phyloP scores from a whole-genome alignment of 352 stramenopile genomes.

The Globisporangium spinosum region DNA sequence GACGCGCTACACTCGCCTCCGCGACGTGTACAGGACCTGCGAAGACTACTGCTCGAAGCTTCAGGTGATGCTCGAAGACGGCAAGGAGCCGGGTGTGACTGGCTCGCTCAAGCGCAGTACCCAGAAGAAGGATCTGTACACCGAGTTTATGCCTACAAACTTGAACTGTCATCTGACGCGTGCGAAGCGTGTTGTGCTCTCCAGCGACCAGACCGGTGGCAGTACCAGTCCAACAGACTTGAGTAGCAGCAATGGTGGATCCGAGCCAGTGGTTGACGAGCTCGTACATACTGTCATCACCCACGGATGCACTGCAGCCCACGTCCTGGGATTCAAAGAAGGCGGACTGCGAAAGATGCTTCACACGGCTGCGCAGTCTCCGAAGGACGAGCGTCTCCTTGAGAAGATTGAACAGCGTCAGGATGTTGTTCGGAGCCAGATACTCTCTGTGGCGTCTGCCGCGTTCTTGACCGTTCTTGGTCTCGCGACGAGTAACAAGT shows the following conservation, averaged over 20 bases:
- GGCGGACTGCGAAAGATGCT: constrained; percentile 65
- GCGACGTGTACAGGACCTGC: constrained; percentile 57
- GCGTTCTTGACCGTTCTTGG: constrained; percentile 73
- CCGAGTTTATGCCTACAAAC: constrained; percentile 86
- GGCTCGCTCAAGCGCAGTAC: constrained; percentile 81
- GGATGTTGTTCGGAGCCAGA: constrained; percentile 75
- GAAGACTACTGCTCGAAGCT: constrained; percentile 72
- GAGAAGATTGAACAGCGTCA: constrained; percentile 77
- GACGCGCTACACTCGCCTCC: constrained; percentile 56
- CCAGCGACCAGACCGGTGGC: constrained; percentile 15
- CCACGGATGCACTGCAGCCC: constrained; percentile 75
- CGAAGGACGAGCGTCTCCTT: constrained; percentile 42
- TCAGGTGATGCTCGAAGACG: constrained; percentile 62
- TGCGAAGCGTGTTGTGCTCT: constrained; percentile 50
- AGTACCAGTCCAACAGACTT: constrained; percentile 23
- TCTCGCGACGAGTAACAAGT: constrained; percentile 57
- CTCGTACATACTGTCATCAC: constrained; percentile 73
- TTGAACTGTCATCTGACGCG: constrained; percentile 80
- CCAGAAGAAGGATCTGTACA: constrained; percentile 83
- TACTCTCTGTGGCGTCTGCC: constrained; percentile 63
- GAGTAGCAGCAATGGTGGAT: constrained; percentile 23
- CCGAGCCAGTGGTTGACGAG: constrained; percentile 32
- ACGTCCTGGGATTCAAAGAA: constrained; percentile 83
- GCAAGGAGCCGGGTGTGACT: constrained; percentile 79
- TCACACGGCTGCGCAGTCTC: constrained; percentile 38